Evolutionary conservation across 2,329 filamentous ascomycete species (phyloP).

Genomic region (Grosmannia serpens): DNA sequence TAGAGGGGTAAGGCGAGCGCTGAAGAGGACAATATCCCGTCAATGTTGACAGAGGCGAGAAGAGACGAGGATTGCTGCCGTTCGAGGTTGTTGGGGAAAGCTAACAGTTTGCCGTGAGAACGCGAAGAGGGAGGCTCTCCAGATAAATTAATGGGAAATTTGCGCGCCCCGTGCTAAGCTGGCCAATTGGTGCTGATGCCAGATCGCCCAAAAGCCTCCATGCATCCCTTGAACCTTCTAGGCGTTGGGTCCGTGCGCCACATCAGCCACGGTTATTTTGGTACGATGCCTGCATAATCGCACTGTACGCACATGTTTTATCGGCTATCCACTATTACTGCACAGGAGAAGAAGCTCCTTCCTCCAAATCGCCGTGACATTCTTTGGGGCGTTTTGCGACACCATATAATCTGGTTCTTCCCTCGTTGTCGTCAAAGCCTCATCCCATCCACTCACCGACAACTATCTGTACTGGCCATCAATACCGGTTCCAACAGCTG

Average conservation of each 20-base stretch:
- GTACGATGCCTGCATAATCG: neutral
- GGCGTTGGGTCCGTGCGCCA: neutral
- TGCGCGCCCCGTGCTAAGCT: neutral
- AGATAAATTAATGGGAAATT: neutral
- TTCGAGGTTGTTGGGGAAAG: neutral
- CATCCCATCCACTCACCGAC: neutral
- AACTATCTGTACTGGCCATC: neutral
- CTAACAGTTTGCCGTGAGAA: neutral
- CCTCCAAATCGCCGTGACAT: neutral
- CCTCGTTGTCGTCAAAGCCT: neutral
- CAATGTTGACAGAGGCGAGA: too few relatives aligned
- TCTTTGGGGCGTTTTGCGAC: slow-evolving; percentile 1
- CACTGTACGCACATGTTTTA: neutral
- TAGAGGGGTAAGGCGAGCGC: neutral
- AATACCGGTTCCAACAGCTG: neutral
- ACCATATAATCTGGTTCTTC: neutral
- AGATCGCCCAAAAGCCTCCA: slow-evolving; percentile 10
- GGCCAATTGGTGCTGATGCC: slow-evolving; percentile 8
- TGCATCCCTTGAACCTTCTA: slow-evolving; percentile 1
- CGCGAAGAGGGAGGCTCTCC: neutral
- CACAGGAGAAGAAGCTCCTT: slow-evolving; percentile 1
- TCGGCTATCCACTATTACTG: neutral
- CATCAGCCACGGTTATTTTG: neutral
- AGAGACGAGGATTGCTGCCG: too few relatives aligned
- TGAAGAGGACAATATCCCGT: neutral